Evolutionary conservation across 495 filamentous ascomycete species (phyloP), one percentile per base, ranked within the genome.

Genomic region (Oleoguttula mirabilis): DNA sequence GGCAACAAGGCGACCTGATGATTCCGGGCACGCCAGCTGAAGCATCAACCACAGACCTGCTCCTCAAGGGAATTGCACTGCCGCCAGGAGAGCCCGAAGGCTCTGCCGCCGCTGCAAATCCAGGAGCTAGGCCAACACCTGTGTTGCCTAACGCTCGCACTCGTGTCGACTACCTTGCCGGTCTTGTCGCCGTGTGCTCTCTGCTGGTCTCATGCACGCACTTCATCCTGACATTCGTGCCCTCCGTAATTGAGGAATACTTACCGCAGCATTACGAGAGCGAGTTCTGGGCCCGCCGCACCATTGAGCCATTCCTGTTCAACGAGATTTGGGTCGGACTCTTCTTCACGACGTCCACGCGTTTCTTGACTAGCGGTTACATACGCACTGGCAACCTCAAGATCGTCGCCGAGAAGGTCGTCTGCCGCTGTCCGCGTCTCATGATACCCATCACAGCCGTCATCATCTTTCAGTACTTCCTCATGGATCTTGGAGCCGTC

Each of bases 131-230:
- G 4, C 39, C 43, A 15, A 45, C 48, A 25, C 31, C 30, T 34
- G 28, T 27, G 21, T 20, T 57, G 1, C 51, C 49, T 8, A 10
- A 23, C 25, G 48, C 54, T 16, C 47, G 46, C 28, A 48, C 60
- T 28, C 50, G 64, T 15, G 51, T 66, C 17, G 64, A 66, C 45
- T 65, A 65, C 43, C 47, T 66, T n/a, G 64, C 64, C 5, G 64
- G 64, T 10, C 45, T 66, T 2, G 54, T 64, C 10, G 60, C 60
- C 8, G 30, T 66, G 7, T 57, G 48, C 40, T 48, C 60, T 23
- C 28, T 65, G 16, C 45, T 67, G 3, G 64, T 67, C 10, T 62
- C 63, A 3, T 39, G 51, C 39, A 56, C 55, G 40, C 64, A 66
- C 45, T 67, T 64, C 37, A 42, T 51, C 12, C 48, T 62, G 4